Evolutionary conservation across 495 filamentous ascomycete species (phyloP), one percentile per base, ranked within the genome.

Genomic region (Penicillium pulvis): DNA sequence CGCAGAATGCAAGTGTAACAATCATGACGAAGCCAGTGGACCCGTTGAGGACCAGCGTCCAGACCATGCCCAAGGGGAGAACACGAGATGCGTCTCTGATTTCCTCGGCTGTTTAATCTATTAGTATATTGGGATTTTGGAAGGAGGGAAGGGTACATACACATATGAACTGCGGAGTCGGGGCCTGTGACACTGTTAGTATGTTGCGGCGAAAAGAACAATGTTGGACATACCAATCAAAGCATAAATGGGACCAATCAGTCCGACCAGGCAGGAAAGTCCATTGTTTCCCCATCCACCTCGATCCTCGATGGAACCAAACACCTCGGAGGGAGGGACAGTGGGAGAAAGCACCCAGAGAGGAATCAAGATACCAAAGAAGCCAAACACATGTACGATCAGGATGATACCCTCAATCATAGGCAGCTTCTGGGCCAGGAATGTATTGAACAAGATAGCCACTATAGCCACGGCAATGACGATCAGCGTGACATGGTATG

Each of bases 321-420:
- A 82, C 19, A 83, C 75, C n/a, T 70, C 66, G 10, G 70, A 68
- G 3, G 77, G 67, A 0, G 60, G 45, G 5, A 62, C 57, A 5
- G 68, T 67, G 3, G 74, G 73, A n/a, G 69, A 70, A 44, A 82
- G 68, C 14, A 75, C 74, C 65, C 75, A 77, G 24, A 87, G 64
- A 0, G 77, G 73, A 10, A 84, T 74, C 1, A 75, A 42, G 19
- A 71, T 67, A 5, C 58, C 69, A 26, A 68, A 62, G 42, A 77
- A 76, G 6, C 74, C 77, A 23, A 62, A 66, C 19, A 77, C 51
- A 59, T 83, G 78, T 2, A 73, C 52, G 20, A 80, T 61, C 17
- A 81, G 52, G 30, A 72, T 72, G 3, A 75, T 52, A 0, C 59
- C 72, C 56, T 81, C 72, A 11, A 80, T 51, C 26, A 67, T 62